Percentiles rank a stretch among this genome's conserved stretches.
phyloP scores from a whole-genome alignment of 148 eudicot species.

The Vaccinium darrowii region DNA sequence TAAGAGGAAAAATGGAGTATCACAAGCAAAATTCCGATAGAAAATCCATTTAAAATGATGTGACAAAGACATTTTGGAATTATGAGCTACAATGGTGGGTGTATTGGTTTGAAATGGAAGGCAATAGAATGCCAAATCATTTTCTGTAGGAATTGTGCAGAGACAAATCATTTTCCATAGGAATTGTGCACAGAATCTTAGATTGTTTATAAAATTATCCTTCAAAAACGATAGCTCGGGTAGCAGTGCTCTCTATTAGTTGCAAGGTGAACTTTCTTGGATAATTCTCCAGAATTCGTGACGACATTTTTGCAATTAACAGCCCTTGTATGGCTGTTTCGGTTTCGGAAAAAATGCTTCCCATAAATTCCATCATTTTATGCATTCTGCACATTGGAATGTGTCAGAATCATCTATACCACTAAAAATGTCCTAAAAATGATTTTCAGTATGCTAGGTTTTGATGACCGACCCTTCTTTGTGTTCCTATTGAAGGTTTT shows the following conservation, averaged over 20 bases:
- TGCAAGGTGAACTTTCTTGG: not conserved
- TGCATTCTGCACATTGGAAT: not conserved
- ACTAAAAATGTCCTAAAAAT: not conserved
- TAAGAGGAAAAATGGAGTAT: not conserved
- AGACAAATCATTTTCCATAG: not conserved
- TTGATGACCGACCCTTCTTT: not conserved
- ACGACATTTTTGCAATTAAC: not conserved
- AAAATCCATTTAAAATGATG: not conserved
- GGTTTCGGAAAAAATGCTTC: not conserved
- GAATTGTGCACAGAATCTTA: not conserved
- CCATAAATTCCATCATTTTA: not conserved
- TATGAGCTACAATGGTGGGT: not conserved
- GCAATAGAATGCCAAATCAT: not conserved
- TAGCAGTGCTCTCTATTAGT: not conserved
- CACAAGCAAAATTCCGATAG: not conserved
- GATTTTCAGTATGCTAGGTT: not conserved
- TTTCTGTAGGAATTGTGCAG: not conserved
- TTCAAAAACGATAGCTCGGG: not conserved
- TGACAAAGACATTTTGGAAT: not conserved
- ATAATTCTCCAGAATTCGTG: not conserved
- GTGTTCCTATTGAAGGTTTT: slow-evolving; percentile 29
- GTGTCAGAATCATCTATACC: not conserved
- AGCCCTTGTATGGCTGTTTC: not conserved
- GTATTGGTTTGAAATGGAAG: not conserved
- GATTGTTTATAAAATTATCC: not conserved